Conservation (phyloP, 1,284 basidiomycete species). For the Cutaneotrichosporon sp. region DNA sequence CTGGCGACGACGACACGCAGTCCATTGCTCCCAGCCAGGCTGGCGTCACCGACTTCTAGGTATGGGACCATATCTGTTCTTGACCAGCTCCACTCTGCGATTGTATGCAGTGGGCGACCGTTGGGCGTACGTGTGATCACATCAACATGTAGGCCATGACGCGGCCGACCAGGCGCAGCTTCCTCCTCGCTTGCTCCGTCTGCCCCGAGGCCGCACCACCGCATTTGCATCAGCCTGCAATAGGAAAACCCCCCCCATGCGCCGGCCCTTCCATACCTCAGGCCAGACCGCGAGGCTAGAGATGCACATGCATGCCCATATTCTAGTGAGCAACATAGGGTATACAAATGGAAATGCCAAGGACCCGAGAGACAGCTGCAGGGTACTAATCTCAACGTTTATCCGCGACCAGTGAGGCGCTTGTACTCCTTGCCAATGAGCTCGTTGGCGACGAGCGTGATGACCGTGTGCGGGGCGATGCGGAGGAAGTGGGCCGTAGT, state of each 20-base stretch:
- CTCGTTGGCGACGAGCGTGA: conserved; percentile 82
- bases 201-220: too few species aligned
- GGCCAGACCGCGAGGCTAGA: too few species aligned
- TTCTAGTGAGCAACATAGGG: conserved; percentile 6
- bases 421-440: conserved; percentile 69
- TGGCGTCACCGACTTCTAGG: conserved; percentile 50
- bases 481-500: conserved; percentile 86
- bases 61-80: background rate
- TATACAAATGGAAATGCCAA: background rate
- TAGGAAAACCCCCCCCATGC: too few species aligned
- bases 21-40: conserved; percentile 48
- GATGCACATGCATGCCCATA: conserved; percentile 19
- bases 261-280: too few species aligned
- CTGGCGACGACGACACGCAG: conserved; percentile 45
- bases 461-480: conserved; percentile 83
- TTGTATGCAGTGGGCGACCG: too few species aligned
- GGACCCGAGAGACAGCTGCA: background rate
- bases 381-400: background rate
- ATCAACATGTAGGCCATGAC: too few species aligned
- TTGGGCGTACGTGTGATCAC: too few species aligned
- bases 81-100: too few species aligned
- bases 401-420: conserved; percentile 22
- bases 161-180: too few species aligned
- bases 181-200: too few species aligned
- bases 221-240: too few species aligned